Evolutionary conservation across 2,329 filamentous ascomycete species (phyloP).

Genomic region (Beauveria pseudobassiana): DNA sequence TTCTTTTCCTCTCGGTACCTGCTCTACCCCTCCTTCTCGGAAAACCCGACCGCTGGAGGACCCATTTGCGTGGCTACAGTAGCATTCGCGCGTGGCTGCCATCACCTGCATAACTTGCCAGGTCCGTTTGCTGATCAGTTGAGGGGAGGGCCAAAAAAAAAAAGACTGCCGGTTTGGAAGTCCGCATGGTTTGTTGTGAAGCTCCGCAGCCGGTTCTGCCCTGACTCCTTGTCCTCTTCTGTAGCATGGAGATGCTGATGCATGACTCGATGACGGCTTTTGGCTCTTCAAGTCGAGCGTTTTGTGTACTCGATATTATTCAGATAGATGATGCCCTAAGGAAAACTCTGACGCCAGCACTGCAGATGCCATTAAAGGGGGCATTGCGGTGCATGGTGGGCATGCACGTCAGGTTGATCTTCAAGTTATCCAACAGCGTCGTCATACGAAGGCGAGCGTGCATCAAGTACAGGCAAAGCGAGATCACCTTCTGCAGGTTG

Average conservation of each 20-base stretch:
- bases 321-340: too few species aligned
- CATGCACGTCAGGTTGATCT: neutral
- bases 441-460: neutral
- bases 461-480: neutral
- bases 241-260: too few species aligned
- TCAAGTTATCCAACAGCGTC: neutral
- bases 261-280: too few species aligned
- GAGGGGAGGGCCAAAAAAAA: neutral
- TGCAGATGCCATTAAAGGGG: neutral
- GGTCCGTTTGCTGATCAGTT: neutral
- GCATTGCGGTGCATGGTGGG: neutral
- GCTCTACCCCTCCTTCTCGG: neutral
- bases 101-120: conserved; percentile 5
- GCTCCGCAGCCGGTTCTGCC: neutral
- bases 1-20: too few species aligned
- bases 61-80: neutral
- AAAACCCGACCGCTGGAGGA: neutral
- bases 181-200: neutral
- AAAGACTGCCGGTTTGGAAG: neutral
- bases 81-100: neutral
- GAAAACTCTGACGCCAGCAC: too few species aligned
- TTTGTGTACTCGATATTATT: too few species aligned
- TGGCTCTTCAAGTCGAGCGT: too few species aligned
- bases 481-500: conserved; percentile 7
- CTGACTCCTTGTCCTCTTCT: too few species aligned